A percentile compares a stretch with the other conserved stretches of the same genome.
Conservation (phyloP, 257 asterid species). For the Ehretia macrophylla region DNA sequence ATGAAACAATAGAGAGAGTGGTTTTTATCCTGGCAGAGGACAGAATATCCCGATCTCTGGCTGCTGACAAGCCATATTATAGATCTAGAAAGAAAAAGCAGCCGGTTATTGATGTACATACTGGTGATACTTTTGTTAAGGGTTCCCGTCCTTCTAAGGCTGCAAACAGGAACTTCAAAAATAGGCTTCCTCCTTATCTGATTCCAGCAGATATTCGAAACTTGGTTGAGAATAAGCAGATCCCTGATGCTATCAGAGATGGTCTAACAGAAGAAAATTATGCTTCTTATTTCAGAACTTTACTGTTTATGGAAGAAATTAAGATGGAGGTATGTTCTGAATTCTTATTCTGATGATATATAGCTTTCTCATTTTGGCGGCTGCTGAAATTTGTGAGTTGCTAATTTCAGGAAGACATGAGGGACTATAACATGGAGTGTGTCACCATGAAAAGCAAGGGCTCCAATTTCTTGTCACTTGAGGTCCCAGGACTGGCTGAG, state of each 20-base stretch:
- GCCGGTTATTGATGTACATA: slow-evolving; percentile 29
- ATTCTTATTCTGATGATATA: slow-evolving; percentile 14
- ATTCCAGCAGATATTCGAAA: slow-evolving; percentile 54
- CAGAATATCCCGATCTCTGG: slow-evolving; percentile 63
- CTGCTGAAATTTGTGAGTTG: slow-evolving; percentile 5
- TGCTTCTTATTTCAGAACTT: slow-evolving; percentile 45
- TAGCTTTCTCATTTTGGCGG: slow-evolving; percentile 4
- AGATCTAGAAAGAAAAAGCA: slow-evolving; percentile 52
- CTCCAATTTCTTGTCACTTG: slow-evolving; percentile 54
- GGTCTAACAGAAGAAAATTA: slow-evolving; percentile 53
- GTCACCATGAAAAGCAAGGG: slow-evolving; percentile 50
- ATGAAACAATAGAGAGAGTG: slow-evolving; percentile 73
- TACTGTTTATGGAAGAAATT: slow-evolving; percentile 83
- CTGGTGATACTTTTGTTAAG: slow-evolving; percentile 36
- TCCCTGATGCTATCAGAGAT: slow-evolving; percentile 52
- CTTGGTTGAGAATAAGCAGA: slow-evolving; percentile 39
- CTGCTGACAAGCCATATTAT: slow-evolving; percentile 58
- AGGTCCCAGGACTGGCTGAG: slow-evolving; percentile 98
- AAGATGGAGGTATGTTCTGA: slow-evolving; percentile 69
- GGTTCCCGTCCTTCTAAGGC: slow-evolving; percentile 64
- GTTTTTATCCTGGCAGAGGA: slow-evolving; percentile 79
- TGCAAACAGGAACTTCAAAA: slow-evolving; percentile 22
- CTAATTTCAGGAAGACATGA: slow-evolving; percentile 70
- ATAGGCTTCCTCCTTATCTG: slow-evolving; percentile 39
- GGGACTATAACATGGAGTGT: slow-evolving; percentile 68